A percentile compares a stretch with the other conserved stretches of the same genome.
These are phyloP conservation scores for Cercospora sesami DNA, from an alignment of 2,329 filamentous ascomycete genomes.

Conservation along the genomic window DNA sequence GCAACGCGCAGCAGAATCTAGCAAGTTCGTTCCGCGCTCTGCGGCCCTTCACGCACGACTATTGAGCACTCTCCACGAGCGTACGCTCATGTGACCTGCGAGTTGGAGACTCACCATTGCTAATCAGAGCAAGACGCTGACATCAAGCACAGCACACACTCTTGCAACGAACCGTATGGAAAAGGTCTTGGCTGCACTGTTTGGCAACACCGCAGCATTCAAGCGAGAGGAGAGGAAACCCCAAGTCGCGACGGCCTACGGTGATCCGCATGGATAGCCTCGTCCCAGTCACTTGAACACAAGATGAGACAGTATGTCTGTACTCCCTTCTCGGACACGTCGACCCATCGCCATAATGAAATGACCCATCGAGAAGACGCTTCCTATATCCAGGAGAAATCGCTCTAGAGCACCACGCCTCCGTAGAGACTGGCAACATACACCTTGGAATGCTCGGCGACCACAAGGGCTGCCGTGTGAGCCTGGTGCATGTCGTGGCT, in stretches of 20 bases:
- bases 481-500: slow-evolving; percentile 66
- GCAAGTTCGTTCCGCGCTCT: no score
- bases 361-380: slow-evolving; percentile 67
- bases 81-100: no score
- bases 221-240: background rate
- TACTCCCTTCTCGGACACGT: slow-evolving; percentile 72
- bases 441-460: slow-evolving; percentile 53
- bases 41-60: no score
- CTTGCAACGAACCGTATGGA: no score
- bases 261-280: background rate
- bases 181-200: background rate
- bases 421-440: slow-evolving; percentile 66
- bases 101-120: no score
- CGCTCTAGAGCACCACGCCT: slow-evolving; percentile 64
- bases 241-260: background rate
- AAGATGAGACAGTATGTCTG: slow-evolving; percentile 39
- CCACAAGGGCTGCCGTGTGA: slow-evolving; percentile 28
- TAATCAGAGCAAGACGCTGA: no score
- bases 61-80: no score
- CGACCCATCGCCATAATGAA: slow-evolving; percentile 70
- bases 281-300: background rate
- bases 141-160: no score
- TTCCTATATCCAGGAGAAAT: slow-evolving; percentile 63
- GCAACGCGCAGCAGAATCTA: no score
- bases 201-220: no score